These are phyloP conservation scores for Microbotryomycetes sp. DNA, from an alignment of 1,284 basidiomycete species.

Conservation along the genomic window DNA sequence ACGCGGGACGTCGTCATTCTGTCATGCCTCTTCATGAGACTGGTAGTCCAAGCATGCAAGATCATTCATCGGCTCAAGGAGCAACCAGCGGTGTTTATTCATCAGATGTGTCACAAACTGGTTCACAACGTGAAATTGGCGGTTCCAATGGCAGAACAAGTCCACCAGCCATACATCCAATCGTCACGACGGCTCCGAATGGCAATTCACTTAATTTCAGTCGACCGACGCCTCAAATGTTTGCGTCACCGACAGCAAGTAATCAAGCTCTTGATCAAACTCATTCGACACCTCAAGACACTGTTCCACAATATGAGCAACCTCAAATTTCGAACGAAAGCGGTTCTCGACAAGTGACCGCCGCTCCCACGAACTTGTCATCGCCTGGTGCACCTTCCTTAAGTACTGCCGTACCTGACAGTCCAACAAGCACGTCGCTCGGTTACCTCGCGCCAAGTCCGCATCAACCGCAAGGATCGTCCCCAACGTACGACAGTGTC, in stretches of 20 bases:
- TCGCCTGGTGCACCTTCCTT: background rate
- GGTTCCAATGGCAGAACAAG: background rate
- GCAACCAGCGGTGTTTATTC: too few relatives aligned
- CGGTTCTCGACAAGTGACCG: too few relatives aligned
- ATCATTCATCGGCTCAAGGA: background rate
- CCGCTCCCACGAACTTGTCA: too few relatives aligned
- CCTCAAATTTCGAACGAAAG: too few relatives aligned
- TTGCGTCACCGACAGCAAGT: background rate
- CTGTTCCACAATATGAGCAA: too few relatives aligned
- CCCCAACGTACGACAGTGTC: background rate
- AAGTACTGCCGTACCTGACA: background rate
- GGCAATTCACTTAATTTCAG: background rate
- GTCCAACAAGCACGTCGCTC: background rate
- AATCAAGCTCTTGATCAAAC: background rate
- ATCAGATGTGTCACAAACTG: too few relatives aligned
- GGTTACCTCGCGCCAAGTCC: background rate
- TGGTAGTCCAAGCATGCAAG: background rate
- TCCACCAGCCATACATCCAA: background rate
- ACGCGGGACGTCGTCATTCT: background rate
- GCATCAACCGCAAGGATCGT: background rate
- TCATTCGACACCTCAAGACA: too few relatives aligned
- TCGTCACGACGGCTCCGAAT: background rate
- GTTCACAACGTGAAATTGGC: too few relatives aligned
- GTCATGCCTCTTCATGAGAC: background rate
- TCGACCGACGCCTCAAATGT: background rate